phyloP scores from a whole-genome alignment of 169 alveolate species.

The Cryptosporidium xiaoi region DNA sequence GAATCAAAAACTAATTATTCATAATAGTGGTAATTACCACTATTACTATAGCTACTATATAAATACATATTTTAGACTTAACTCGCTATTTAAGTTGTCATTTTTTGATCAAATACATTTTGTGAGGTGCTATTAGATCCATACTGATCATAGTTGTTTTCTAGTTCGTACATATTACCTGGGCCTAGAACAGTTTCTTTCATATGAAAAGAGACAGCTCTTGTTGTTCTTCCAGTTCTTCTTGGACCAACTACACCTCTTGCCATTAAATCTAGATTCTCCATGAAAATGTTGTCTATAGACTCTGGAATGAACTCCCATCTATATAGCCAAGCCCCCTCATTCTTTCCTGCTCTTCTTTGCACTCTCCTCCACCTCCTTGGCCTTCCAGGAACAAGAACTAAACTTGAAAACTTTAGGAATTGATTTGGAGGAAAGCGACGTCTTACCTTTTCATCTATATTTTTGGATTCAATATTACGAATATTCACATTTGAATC shows the following conservation, averaged over 20 bases:
- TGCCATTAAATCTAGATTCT: slow-evolving; percentile 56
- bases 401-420: slow-evolving; percentile 48
- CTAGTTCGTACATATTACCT: slow-evolving; percentile 28
- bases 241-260: slow-evolving; percentile 72
- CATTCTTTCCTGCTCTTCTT: slow-evolving; percentile 60
- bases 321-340: slow-evolving; percentile 70
- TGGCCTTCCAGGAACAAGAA: slow-evolving; percentile 65
- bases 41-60: too few species aligned
- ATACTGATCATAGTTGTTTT: slow-evolving; percentile 37
- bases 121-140: background rate
- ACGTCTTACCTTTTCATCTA: slow-evolving; percentile 24
- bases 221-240: slow-evolving; percentile 70
- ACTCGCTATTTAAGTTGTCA: too few species aligned
- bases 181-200: slow-evolving; percentile 38
- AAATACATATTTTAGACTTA: too few species aligned
- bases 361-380: slow-evolving; percentile 70
- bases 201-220: slow-evolving; percentile 73
- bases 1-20: too few species aligned
- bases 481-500: slow-evolving; percentile 8
- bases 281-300: slow-evolving; percentile 60
- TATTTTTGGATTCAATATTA: slow-evolving; percentile 1
- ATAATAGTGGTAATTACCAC: too few species aligned
- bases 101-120: background rate
- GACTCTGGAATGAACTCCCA: slow-evolving; percentile 72
- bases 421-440: slow-evolving; percentile 72